These are phyloP conservation scores for Beauveria sp. DNA, from an alignment of 2,329 filamentous ascomycete genomes.

Conservation along the genomic window DNA sequence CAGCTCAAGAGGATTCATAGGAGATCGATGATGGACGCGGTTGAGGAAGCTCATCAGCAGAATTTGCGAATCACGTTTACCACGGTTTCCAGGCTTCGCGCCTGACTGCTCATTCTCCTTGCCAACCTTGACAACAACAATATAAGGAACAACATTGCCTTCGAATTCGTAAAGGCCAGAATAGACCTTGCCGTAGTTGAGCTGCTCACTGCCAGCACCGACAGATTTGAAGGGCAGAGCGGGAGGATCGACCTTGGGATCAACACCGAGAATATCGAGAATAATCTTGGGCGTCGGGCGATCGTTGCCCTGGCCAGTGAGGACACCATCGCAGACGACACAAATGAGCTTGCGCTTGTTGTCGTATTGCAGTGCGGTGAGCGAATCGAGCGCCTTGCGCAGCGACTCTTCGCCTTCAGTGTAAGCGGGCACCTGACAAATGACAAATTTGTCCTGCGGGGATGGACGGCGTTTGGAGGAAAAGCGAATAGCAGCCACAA, in stretches of 20 bases:
- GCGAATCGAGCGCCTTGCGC: constrained; percentile 84
- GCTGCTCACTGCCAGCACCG: constrained; percentile 78
- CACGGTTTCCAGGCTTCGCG: constrained; percentile 92
- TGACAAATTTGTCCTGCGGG: constrained; percentile 96
- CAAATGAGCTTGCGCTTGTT: constrained; percentile 97
- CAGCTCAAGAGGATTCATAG: constrained; percentile 92
- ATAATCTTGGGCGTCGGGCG: constrained; percentile 96
- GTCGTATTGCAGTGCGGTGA: constrained; percentile 92
- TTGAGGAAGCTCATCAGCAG: constrained; percentile 96
- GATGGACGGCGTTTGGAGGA: constrained; percentile 83
- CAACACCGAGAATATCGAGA: constrained; percentile 91
- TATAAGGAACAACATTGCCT: constrained; percentile 92
- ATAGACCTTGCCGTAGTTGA: constrained; percentile 98
- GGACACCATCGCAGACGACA: constrained; percentile 95
- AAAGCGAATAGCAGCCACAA: constrained; percentile 86
- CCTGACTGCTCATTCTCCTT: constrained; percentile 91
- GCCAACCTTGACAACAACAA: constrained; percentile 94
- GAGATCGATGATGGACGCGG: constrained; percentile 84
- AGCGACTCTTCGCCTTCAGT: constrained; percentile 96
- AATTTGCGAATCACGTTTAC: constrained; percentile 97
- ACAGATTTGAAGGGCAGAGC: constrained; percentile 92
- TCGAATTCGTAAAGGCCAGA: constrained; percentile 96
- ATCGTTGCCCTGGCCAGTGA: constrained; percentile 93
- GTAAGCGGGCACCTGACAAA: constrained; percentile 95
- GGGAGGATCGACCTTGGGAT: constrained; percentile 92